Base-by-base conservation (phyloP, 148 eudicot genomes). In the Dysphania ambrosioides region DNA sequence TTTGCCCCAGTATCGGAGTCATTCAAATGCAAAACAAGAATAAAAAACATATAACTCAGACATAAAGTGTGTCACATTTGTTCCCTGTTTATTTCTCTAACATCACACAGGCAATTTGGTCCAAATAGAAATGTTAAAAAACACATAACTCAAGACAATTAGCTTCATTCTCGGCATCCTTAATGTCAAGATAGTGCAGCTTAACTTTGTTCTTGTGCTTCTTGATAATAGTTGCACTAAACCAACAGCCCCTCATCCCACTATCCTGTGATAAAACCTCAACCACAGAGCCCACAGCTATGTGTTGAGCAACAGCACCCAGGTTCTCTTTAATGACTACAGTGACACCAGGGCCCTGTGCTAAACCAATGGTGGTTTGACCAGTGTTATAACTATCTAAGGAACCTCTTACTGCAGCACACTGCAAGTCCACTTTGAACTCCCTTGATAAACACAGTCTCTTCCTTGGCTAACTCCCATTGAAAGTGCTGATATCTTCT, bases 191-290 rank as follows among this genome's bases (percentile, higher is more conserved):
- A 80, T 94, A 94, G 40, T 73, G 84, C n/a, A 94, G 86, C 84
- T 91, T 94, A 44, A 91, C 83, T 81, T 91, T 94, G 70, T 83
- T 83, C 72, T 86, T 88, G 79, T 84, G 85, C 80, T 81, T 88
- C 78, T 90, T 90, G 27, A 90, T 81, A 41, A 94, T 56, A 70
- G 76, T 42, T 36, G 93, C 97, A 73, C 88, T 81, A 63, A 91
- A 94, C 98, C 98, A 91, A 70, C 95, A 90, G 8, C 98, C 98
- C 63, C 90, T 85, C 58, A 94, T 79, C 77, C 97, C 98, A 86
- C 98, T 94, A 74, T 94, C 98, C 78, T 88, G 97, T 42, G 97
- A 91, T 5, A 94, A 83, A 49, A 91, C 87, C 82, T 94, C 98
- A 72, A 94, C 82, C 61, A 76, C 78, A 67, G 89, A 85, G 23